These are phyloP conservation scores for Trichoderma afroharzianum DNA, from an alignment of 2,329 filamentous ascomycete species.

Conservation along the genomic window DNA sequence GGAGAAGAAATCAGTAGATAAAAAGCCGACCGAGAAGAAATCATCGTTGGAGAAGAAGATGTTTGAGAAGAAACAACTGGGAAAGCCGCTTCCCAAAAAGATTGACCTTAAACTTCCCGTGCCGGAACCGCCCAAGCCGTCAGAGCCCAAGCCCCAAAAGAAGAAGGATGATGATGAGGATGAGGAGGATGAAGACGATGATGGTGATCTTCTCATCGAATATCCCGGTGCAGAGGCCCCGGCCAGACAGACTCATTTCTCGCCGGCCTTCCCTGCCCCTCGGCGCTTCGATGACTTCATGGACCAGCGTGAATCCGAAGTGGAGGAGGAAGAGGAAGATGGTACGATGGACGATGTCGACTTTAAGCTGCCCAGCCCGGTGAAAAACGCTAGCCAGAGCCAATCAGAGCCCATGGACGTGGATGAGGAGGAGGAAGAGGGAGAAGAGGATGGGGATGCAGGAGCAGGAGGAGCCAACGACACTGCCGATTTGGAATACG, in stretches of 20 bases:
- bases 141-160: constrained; percentile 31
- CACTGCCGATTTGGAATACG: constrained; percentile 32
- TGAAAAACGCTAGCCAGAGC: constrained; percentile 36
- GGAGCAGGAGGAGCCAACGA: constrained; percentile 23
- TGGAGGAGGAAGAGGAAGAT: constrained; percentile 42
- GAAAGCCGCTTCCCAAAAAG: constrained; percentile 26
- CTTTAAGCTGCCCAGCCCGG: constrained; percentile 53
- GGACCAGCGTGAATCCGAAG: constrained; percentile 44
- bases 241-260: constrained; percentile 41
- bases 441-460: constrained; percentile 21
- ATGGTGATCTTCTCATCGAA: constrained; percentile 56
- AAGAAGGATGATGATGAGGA: constrained; percentile 47
- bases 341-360: constrained; percentile 47
- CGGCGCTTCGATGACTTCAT: constrained; percentile 54
- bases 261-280: constrained; percentile 45
- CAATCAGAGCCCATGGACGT: constrained; percentile 30
- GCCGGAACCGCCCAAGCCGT: constrained; percentile 29
- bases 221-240: constrained; percentile 50
- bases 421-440: constrained; percentile 26
- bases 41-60: constrained; percentile 4
- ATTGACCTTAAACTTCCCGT: constrained; percentile 39
- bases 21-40: neutral
- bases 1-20: neutral
- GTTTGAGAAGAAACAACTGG: constrained; percentile 31
- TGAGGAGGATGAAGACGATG: constrained; percentile 54